Evolutionary conservation across 495 filamentous ascomycete species (phyloP), one percentile per base, ranked within the genome.

Genomic region (Echria macrotheca): DNA sequence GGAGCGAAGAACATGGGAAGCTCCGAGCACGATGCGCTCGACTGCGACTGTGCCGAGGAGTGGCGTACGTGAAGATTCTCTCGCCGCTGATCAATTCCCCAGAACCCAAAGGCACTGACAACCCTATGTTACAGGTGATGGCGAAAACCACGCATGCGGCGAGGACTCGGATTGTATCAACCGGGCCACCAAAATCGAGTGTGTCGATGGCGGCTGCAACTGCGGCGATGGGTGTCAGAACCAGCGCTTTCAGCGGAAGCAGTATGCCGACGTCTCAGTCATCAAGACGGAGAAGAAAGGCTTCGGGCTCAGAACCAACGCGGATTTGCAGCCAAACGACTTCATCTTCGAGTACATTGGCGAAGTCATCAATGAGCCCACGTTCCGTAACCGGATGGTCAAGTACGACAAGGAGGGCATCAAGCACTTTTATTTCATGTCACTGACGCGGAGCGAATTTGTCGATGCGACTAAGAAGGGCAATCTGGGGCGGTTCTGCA

Each of bases 371-470:
- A 89, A 91, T 58, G 94, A 99, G 67, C 67, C 72, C 11, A 83
- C 82, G 31, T 99, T 97, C 60, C 86, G 88, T 41, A 79, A 79
- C 50, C 87, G 93, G 46, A 96, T 89, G 81, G 71, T 85, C 14
- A 85, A 91, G 52, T 99, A 99, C 64, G 87, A 93, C 59, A 81
- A 90, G 47, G 89, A 96, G 61, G 91, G 90, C 25, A 96, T 99
- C 74, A 93, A 89, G 63, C 93, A 99, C 68, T 99, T 99, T 64
- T 99, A 99, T 67, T 99, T 99, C 69, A 99, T 99, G 93, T 97
- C 94, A 29, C 83, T 99, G 47, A 91, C 81, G 62, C 94, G 94
- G 67, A 87, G 82, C 55, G 91, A 97, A 69, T 99, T 97, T 57
- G 88, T 99, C 49, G 93, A 99, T 68, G 93, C 93, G 9, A 99